Conservation (phyloP, 768 basidiomycete genomes). For the Cyclocybe cylindracea region DNA sequence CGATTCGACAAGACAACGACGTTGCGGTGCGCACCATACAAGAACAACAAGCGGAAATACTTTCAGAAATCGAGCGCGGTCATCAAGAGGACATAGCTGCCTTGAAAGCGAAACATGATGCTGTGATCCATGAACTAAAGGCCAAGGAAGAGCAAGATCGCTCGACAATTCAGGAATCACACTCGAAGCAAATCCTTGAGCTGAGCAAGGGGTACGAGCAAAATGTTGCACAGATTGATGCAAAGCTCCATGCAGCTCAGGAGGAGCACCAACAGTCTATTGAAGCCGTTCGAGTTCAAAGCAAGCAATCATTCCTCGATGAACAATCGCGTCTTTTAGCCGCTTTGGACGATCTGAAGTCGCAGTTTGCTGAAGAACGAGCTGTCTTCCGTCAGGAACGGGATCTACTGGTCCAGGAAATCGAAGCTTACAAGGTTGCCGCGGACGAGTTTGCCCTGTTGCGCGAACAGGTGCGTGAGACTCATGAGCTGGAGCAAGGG, state of each 20-base stretch:
- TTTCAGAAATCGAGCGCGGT: constrained; percentile 55
- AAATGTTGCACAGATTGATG: constrained; percentile 41
- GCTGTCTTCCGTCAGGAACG: constrained; percentile 48
- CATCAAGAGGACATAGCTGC: constrained; percentile 57
- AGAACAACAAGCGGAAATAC: constrained; percentile 54
- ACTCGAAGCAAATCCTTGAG: constrained; percentile 38
- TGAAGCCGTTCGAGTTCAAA: constrained; percentile 30
- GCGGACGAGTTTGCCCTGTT: constrained; percentile 50
- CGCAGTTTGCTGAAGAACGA: constrained; percentile 48
- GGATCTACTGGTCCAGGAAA: constrained; percentile 53
- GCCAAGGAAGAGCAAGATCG: constrained; percentile 27
- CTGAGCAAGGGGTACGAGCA: constrained; percentile 51
- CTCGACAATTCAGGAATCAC: constrained; percentile 34
- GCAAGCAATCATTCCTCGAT: constrained; percentile 36
- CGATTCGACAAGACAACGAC: constrained; percentile 49
- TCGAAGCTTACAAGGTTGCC: constrained; percentile 59
- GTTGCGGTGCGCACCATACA: constrained; percentile 45
- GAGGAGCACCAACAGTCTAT: constrained; percentile 37
- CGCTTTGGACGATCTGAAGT: constrained; percentile 50
- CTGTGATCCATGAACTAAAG: constrained; percentile 32
- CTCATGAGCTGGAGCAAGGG: constrained; percentile 47
- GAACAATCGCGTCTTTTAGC: constrained; percentile 48
- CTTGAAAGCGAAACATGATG: constrained; percentile 49
- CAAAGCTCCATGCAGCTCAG: constrained; percentile 37
- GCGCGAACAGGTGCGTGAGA: constrained; percentile 41